Percentiles rank a stretch among this genome's conserved stretches.
phyloP scores from a whole-genome alignment of 2,329 filamentous ascomycete genomes.

The Arthrobotrys musiformis region DNA sequence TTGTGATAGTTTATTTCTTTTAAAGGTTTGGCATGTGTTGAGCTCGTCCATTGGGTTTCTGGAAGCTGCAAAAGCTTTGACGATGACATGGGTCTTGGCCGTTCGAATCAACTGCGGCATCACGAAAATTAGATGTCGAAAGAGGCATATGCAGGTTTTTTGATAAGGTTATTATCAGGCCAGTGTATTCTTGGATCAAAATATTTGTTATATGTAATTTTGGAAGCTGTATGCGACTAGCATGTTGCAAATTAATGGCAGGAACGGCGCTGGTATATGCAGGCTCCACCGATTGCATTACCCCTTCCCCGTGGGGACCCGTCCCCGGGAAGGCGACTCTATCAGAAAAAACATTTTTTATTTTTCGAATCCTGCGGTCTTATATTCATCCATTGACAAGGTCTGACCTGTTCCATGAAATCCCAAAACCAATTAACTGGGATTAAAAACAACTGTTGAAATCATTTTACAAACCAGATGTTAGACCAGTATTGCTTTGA shows the following conservation, averaged over 20 bases:
- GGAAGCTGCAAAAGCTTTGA: neutral
- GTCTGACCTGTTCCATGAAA: neutral
- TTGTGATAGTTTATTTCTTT: neutral
- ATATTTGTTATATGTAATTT: conserved; percentile 7
- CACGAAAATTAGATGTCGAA: neutral
- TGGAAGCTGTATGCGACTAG: neutral
- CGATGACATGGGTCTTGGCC: neutral
- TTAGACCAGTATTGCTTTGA: conserved; percentile 20
- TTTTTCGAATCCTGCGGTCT: neutral
- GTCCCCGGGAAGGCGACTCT: neutral
- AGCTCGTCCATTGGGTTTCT: conserved; percentile 8
- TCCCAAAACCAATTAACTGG: neutral
- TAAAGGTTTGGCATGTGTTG: conserved; percentile 8
- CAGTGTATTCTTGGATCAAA: neutral
- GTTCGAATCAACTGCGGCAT: too few species aligned
- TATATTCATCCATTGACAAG: neutral
- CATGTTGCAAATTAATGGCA: neutral
- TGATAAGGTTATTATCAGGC: conserved; percentile 2
- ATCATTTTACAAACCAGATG: neutral
- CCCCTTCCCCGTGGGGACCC: neutral
- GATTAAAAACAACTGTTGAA: conserved; percentile 4
- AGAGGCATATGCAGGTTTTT: neutral
- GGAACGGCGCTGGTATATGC: neutral
- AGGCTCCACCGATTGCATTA: neutral
- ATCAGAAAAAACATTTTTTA: too few species aligned